A percentile compares a stretch with the other conserved stretches of the same genome.
Evolutionary conservation across 768 basidiomycete genomes (phyloP).

Genomic region (Trametes cingulata): DNA sequence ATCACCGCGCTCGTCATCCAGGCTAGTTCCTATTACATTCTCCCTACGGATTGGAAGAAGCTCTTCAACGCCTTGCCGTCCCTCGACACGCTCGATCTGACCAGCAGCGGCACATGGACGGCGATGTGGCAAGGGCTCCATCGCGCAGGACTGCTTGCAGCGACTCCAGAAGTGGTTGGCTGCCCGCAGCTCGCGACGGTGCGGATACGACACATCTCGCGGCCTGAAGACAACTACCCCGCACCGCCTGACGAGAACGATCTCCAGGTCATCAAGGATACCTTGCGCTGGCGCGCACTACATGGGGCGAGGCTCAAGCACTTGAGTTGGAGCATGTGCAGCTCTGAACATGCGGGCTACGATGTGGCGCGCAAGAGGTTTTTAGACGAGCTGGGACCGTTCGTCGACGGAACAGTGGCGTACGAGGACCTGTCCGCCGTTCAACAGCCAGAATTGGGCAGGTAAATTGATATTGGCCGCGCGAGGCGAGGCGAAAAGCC

Average conservation of each 20-base stretch:
- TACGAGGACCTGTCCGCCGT: neutral
- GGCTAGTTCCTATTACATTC: neutral
- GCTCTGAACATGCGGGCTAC: neutral
- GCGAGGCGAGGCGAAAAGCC: no score
- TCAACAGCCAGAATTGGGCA: no score
- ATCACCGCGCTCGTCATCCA: neutral
- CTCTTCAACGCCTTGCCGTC: neutral
- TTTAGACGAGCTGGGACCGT: neutral
- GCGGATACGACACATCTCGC: neutral
- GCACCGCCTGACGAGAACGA: neutral
- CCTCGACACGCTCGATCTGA: neutral
- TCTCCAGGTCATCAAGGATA: neutral
- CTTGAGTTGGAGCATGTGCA: neutral
- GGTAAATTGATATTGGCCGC: no score
- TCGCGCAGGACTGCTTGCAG: neutral
- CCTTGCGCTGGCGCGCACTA: neutral
- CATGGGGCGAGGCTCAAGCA: neutral
- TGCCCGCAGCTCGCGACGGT: neutral
- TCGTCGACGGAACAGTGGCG: neutral
- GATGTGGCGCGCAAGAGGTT: neutral
- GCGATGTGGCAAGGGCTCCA: neutral
- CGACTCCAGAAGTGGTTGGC: neutral
- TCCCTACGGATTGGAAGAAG: neutral
- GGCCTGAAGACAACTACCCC: neutral
- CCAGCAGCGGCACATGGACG: neutral